Conservation (phyloP, 1,139 yeast species). For the Blastobotrys niveus region DNA sequence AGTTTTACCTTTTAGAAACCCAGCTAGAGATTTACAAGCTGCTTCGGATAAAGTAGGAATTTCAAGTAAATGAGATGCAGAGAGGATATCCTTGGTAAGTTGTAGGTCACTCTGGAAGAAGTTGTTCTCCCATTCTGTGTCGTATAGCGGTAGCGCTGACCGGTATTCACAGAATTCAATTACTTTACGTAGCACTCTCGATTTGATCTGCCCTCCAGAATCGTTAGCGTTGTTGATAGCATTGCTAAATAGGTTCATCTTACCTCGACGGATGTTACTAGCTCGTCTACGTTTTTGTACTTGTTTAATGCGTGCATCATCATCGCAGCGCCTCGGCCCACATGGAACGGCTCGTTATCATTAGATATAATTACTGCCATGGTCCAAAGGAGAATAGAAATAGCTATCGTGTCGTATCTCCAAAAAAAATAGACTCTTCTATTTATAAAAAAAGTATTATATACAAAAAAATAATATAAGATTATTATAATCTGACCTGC, state of each 20-base stretch:
- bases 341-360: slow-evolving; percentile 3
- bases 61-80: slow-evolving; percentile 1
- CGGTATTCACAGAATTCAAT: slow-evolving; percentile 5
- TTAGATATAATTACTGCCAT: slow-evolving; percentile 3
- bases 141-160: background rate
- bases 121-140: background rate
- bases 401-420: too few species aligned
- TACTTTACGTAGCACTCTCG: slow-evolving; percentile 1
- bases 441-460: background rate
- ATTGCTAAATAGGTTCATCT: too few species aligned
- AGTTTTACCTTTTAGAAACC: background rate
- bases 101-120: slow-evolving; percentile 1
- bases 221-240: too few species aligned
- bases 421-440: background rate
- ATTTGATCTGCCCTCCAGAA: too few species aligned
- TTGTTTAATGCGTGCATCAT: background rate
- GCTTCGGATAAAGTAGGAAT: slow-evolving; percentile 2
- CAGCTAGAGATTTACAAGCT: slow-evolving; percentile 4
- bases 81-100: background rate
- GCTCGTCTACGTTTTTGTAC: background rate
- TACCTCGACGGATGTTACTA: slow-evolving; percentile 7
- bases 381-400: background rate
- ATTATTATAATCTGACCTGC: background rate
- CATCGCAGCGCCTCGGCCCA: background rate
- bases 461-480: background rate